Percentiles rank a stretch among this genome's conserved stretches.
Evolutionary conservation across 345 rosid genomes (phyloP).

Genomic region (Excoecaria cochinchinensis): DNA sequence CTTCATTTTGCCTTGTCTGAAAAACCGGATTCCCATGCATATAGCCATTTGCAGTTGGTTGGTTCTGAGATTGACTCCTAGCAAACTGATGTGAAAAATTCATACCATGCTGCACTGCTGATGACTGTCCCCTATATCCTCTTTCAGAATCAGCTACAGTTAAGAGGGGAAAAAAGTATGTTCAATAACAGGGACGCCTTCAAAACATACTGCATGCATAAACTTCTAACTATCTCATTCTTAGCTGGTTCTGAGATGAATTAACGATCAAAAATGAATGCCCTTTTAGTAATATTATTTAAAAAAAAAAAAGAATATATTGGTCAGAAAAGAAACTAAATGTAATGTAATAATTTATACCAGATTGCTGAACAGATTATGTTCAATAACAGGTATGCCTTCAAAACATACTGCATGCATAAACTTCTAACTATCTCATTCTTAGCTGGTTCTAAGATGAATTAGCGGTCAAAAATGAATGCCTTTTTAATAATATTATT

Average conservation of each 20-base stretch:
- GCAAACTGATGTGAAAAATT: conserved; percentile 51
- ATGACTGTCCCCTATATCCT: conserved; percentile 51
- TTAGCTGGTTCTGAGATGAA: background rate
- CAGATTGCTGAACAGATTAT: too few species aligned
- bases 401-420: background rate
- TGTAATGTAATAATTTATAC: too few species aligned
- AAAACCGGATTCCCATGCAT: conserved; percentile 53
- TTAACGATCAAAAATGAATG: background rate
- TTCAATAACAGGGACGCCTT: conserved; percentile 4
- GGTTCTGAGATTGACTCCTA: conserved; percentile 55
- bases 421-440: conserved; percentile 14
- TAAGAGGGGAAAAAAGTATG: conserved; percentile 35
- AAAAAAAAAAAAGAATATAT: too few species aligned
- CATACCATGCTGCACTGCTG: conserved; percentile 54
- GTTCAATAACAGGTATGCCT: conserved; percentile 5
- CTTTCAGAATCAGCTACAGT: conserved; percentile 57
- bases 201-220: background rate
- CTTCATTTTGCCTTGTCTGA: conserved; percentile 54
- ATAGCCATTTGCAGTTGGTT: conserved; percentile 61
- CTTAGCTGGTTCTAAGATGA: background rate
- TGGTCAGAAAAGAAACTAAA: too few species aligned
- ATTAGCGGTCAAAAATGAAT: background rate
- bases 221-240: conserved; percentile 13
- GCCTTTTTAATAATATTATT: background rate
- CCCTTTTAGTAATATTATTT: too few species aligned